Base-by-base conservation (phyloP, 2,329 filamentous ascomycete species). In the Epichloe sibirici region DNA sequence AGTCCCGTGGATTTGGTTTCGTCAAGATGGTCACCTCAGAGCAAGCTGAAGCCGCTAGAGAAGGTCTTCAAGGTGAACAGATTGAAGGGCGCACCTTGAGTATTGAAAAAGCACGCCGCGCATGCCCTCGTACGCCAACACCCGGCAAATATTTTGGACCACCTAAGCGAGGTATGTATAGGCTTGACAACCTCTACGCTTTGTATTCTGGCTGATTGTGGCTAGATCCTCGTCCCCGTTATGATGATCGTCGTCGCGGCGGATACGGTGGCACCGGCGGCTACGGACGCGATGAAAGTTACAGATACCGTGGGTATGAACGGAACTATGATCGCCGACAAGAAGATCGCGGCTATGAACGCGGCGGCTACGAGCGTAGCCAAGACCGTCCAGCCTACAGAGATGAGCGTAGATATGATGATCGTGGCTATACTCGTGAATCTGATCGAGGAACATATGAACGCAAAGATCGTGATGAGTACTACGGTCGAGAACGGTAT, bases 121-220 rank as follows among this genome's bases (percentile, higher is more conserved):
- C 88, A 67, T 87, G 90, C 60, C 93, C 93, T 63, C 88, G 93
- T 65, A 97, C 91, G 53, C 93, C 93, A 38, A 98, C 93, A 53
- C 93, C 93, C 48, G 93, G 93, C 74, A 97, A 97, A 76, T 98
- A 98, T 79, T 97, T 96, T 66, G 93, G 93, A 50, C 93, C 93
- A 57, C 93, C 93, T 58, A 98, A 98, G 83, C 82, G 93, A 77
- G 90, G 90, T 93, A 75, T 76, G 86, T 45, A 37, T 9, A 51
- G 59, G 21, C 25, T 39, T 6, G 5, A 28, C 3, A 34, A 15
- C 3, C 9, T 23, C 21, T 40, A 9, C 17, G 12, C 8, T 31
- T 23, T 15, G 39, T 6, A 42, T n/a, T 34, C 4, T n/a, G 15
- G 13, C 9, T 48, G 23, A 52, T 21, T 9, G n/a, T 12, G 12